Evolutionary conservation across 805 yeast species (phyloP).

Genomic region (Lipomyces sp.): DNA sequence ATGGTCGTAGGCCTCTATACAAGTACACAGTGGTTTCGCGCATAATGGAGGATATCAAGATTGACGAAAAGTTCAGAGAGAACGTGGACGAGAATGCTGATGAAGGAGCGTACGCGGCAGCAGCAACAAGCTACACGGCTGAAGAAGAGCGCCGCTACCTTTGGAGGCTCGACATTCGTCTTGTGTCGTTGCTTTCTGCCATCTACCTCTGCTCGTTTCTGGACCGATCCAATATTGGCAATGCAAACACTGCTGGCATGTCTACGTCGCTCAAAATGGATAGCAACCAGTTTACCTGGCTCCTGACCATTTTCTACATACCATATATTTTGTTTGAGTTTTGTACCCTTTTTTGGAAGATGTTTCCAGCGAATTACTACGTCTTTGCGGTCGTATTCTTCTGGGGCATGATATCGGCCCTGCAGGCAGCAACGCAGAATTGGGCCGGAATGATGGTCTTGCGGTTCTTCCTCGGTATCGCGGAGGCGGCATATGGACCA

Average conservation of each 20-base stretch:
- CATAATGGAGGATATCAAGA: slow-evolving; percentile 1
- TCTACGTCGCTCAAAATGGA: slow-evolving; percentile 43
- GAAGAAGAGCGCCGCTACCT: slow-evolving; percentile 23
- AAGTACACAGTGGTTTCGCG: neutral
- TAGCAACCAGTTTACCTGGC: slow-evolving; percentile 53
- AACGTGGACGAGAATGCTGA: slow-evolving; percentile 4
- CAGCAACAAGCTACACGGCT: neutral
- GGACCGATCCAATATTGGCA: slow-evolving; percentile 60
- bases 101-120: slow-evolving; percentile 9
- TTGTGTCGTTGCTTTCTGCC: slow-evolving; percentile 54
- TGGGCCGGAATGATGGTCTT: slow-evolving; percentile 52
- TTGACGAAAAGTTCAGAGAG: slow-evolving; percentile 5
- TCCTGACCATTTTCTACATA: slow-evolving; percentile 55
- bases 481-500: slow-evolving; percentile 51
- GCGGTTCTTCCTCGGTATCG: slow-evolving; percentile 52
- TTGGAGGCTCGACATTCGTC: slow-evolving; percentile 52
- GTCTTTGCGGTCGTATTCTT: slow-evolving; percentile 53
- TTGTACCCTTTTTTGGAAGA: slow-evolving; percentile 53
- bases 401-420: slow-evolving; percentile 56
- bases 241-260: slow-evolving; percentile 58
- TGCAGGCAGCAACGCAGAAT: slow-evolving; percentile 53
- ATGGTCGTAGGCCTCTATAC: neutral
- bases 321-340: slow-evolving; percentile 56
- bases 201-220: slow-evolving; percentile 56
- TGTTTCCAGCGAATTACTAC: slow-evolving; percentile 52